These are phyloP conservation scores for Lactarius trivialis DNA, from an alignment of 768 basidiomycete genomes.

Conservation along the genomic window DNA sequence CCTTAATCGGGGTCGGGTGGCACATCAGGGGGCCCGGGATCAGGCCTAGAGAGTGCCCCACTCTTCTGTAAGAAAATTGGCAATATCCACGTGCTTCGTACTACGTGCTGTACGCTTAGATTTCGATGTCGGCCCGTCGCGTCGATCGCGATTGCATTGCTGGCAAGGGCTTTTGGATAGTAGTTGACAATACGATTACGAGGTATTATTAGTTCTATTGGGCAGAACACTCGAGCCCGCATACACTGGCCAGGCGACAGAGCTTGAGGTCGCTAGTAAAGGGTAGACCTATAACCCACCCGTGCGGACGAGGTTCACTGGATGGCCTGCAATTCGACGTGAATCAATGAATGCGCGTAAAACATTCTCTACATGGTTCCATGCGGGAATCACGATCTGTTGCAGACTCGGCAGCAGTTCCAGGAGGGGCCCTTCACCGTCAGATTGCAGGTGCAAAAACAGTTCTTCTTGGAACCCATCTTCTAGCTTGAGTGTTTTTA, in stretches of 20 bases:
- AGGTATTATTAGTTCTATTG: background rate
- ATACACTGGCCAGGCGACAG: background rate
- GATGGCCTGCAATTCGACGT: background rate
- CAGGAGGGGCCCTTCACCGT: background rate
- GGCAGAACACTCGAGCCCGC: background rate
- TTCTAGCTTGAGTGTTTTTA: background rate
- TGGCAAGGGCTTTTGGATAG: background rate
- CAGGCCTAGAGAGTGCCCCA: no score
- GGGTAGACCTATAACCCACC: background rate
- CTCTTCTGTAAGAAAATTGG: no score
- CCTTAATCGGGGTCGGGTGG: no score
- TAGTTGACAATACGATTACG: background rate
- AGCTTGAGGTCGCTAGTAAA: background rate
- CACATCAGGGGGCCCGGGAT: no score
- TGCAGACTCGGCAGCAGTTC: background rate
- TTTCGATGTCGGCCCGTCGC: background rate
- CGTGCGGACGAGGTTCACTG: background rate
- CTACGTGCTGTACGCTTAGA: no score
- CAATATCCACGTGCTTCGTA: background rate
- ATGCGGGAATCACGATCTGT: background rate
- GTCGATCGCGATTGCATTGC: background rate
- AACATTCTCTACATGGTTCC: background rate
- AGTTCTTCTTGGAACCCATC: background rate
- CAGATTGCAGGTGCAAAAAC: background rate
- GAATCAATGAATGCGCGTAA: background rate